Evolutionary conservation across 352 stramenopile genomes (phyloP).

Genomic region (Phytophthora fragariae): DNA sequence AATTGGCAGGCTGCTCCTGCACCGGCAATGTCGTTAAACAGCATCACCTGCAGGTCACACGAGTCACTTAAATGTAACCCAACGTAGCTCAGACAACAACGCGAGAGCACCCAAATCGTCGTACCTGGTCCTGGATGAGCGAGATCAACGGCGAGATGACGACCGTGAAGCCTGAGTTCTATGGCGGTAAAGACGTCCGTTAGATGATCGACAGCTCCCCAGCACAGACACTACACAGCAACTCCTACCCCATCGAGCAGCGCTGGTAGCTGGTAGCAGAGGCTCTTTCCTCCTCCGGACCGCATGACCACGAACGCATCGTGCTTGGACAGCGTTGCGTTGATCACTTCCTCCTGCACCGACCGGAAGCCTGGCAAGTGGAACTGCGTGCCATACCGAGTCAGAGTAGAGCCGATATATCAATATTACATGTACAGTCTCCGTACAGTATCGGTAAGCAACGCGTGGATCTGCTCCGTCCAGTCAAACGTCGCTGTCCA

Average conservation of each 20-base stretch:
- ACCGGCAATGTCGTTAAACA: slow-evolving; percentile 76
- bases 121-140: slow-evolving; percentile 93
- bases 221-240: background rate
- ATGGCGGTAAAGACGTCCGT: background rate
- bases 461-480: slow-evolving; percentile 42
- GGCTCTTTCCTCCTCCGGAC: slow-evolving; percentile 85
- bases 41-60: slow-evolving; percentile 49
- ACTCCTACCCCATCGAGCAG: slow-evolving; percentile 64
- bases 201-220: background rate
- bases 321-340: slow-evolving; percentile 85
- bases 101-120: background rate
- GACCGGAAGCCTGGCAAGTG: slow-evolving; percentile 85
- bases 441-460: slow-evolving; percentile 40
- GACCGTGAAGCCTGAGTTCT: slow-evolving; percentile 82
- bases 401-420: background rate
- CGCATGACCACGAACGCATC: slow-evolving; percentile 95
- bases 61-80: background rate
- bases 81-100: too few species aligned
- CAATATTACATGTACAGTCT: background rate
- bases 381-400: slow-evolving; percentile 57
- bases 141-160: slow-evolving; percentile 94
- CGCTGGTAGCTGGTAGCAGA: slow-evolving; percentile 93
- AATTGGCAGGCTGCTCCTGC: slow-evolving; percentile 57
- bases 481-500: slow-evolving; percentile 58
- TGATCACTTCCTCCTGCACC: slow-evolving; percentile 93